A percentile compares a stretch with the other conserved stretches of the same genome.
Conservation (phyloP, 345 rosid species). For the Acer campestre region DNA sequence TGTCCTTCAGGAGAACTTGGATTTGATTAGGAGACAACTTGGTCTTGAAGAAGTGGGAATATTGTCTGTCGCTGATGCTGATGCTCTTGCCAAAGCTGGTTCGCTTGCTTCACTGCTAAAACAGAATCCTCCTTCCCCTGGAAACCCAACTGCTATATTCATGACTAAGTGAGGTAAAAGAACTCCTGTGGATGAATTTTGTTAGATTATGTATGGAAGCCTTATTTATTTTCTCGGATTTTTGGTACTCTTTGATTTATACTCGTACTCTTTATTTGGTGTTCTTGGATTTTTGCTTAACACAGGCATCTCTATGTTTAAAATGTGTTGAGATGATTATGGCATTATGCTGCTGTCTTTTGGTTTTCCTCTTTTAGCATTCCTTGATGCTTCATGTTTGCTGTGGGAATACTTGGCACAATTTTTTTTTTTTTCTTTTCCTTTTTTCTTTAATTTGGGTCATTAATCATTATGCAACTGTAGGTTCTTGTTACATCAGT, state of each 20-base stretch:
- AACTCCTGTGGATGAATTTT: not conserved
- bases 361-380: not conserved
- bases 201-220: not conserved
- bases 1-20: constrained; percentile 72
- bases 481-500: no score
- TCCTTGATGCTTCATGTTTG: not conserved
- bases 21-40: constrained; percentile 76
- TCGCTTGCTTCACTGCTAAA: constrained; percentile 47
- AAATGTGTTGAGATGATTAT: no score
- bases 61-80: constrained; percentile 48
- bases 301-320: no score
- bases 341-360: no score
- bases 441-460: no score
- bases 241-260: not conserved
- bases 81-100: constrained; percentile 57
- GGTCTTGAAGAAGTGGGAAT: constrained; percentile 69
- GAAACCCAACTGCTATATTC: constrained; percentile 80
- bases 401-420: not conserved
- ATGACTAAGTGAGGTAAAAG: constrained; percentile 41
- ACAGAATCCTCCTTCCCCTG: constrained; percentile 85
- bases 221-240: not conserved
- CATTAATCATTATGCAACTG: no score
- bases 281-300: not conserved
- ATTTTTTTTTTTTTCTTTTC: no score
- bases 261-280: not conserved